These are phyloP conservation scores for Penicillium turbatum DNA, from an alignment of 495 filamentous ascomycete genomes.

Conservation along the genomic window DNA sequence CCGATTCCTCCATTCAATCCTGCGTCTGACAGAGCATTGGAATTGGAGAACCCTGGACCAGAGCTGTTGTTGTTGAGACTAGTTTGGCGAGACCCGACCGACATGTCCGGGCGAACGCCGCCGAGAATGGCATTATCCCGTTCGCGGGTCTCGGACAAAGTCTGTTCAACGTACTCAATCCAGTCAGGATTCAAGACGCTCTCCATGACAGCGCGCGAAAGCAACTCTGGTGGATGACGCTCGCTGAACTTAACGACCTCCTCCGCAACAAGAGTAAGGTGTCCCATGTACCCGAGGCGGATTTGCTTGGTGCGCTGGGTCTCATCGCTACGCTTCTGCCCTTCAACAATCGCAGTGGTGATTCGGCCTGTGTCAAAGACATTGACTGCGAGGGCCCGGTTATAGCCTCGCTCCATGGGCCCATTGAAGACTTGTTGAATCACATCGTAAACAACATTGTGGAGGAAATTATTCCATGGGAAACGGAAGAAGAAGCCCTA, in stretches of 20 bases:
- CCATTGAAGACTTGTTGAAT: conserved; percentile 99
- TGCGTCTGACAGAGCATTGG: conserved; percentile 71
- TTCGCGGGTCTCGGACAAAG: conserved; percentile 88
- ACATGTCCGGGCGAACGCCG: conserved; percentile 86
- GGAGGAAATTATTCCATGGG: conserved; percentile 99
- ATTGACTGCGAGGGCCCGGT: conserved; percentile 86
- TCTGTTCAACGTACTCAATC: conserved; percentile 94
- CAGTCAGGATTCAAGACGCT: conserved; percentile 82
- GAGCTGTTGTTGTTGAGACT: conserved; percentile 59
- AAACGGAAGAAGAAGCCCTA: conserved; percentile 97
- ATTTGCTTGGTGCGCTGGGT: conserved; percentile 77
- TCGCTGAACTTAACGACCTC: conserved; percentile 99
- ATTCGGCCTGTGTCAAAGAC: conserved; percentile 87
- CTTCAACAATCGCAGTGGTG: conserved; percentile 85
- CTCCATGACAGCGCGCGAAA: conserved; percentile 80
- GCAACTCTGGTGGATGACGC: conserved; percentile 80
- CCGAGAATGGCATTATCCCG: conserved; percentile 98
- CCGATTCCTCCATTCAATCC: conserved; percentile 55
- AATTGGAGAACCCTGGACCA: conserved; percentile 55
- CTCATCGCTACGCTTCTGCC: conserved; percentile 80
- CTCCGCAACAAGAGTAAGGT: conserved; percentile 94
- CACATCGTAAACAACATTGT: conserved; percentile 99
- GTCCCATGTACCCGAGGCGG: conserved; percentile 96
- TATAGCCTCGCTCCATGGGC: conserved; percentile 92
- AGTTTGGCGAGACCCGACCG: conserved; percentile 62